A percentile compares a stretch with the other conserved stretches of the same genome.
phyloP scores from a whole-genome alignment of 73 alveolate genomes.

The Uronychia setigera region DNA sequence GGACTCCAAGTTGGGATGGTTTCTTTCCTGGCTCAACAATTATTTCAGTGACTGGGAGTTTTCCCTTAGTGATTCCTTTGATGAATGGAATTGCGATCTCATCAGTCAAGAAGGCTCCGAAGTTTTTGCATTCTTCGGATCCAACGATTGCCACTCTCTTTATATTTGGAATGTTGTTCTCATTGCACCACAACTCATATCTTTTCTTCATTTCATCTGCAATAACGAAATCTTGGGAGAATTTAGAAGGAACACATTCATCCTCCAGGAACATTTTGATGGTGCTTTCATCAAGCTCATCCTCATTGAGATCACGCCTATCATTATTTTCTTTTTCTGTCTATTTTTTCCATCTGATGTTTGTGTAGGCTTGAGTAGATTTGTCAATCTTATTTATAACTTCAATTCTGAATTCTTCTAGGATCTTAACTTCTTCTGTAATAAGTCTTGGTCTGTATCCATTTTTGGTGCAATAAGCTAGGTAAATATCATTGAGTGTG shows the following conservation, averaged over 20 bases:
- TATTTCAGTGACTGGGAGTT: neutral
- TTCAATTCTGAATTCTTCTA: conserved; percentile 9
- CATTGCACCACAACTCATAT: conserved; percentile 13
- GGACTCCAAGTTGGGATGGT: neutral
- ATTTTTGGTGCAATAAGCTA: conserved; percentile 25
- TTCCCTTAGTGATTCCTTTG: neutral
- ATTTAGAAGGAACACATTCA: conserved; percentile 9
- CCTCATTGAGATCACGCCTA: neutral
- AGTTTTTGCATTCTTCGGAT: neutral
- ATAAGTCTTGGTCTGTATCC: conserved; percentile 19
- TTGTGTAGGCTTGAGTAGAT: conserved; percentile 15
- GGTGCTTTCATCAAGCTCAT: neutral
- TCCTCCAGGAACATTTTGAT: neutral
- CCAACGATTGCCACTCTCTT: neutral
- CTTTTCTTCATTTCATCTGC: conserved; percentile 3
- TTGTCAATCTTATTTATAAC: conserved; percentile 6
- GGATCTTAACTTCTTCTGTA: conserved; percentile 3
- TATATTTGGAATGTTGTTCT: neutral
- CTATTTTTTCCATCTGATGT: conserved; percentile 28
- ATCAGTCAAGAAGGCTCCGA: neutral
- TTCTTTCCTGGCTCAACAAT: neutral
- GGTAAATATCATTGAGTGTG: neutral
- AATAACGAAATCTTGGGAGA: conserved; percentile 12
- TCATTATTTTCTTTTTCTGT: neutral
- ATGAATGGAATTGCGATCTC: neutral